phyloP scores from a whole-genome alignment of 2,329 filamentous ascomycete species.

The Onygena corvina region DNA sequence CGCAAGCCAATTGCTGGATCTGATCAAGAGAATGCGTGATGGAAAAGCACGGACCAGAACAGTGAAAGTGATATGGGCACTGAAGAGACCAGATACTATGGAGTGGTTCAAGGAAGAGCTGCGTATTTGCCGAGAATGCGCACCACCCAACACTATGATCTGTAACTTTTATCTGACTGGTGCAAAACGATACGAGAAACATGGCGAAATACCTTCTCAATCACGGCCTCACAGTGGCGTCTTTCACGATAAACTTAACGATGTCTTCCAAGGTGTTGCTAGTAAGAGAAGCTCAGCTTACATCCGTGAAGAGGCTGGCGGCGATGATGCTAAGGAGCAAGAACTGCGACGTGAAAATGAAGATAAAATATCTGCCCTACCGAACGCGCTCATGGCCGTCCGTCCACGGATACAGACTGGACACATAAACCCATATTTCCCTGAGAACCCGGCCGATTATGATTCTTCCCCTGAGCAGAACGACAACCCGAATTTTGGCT shows the following conservation, averaged over 20 bases:
- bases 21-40: conserved; percentile 95
- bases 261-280: conserved; percentile 74
- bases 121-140: conserved; percentile 77
- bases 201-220: conserved; percentile 33
- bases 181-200: conserved; percentile 44
- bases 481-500: conserved; percentile 56
- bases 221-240: conserved; percentile 55
- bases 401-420: conserved; percentile 13
- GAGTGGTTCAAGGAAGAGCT: conserved; percentile 97
- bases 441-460: conserved; percentile 15
- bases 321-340: conserved; percentile 61
- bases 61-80: conserved; percentile 84
- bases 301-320: conserved; percentile 65
- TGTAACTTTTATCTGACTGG: conserved; percentile 93
- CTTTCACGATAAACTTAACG: conserved; percentile 77
- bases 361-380: conserved; percentile 71
- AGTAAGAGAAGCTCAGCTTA: conserved; percentile 75
- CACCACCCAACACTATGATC: conserved; percentile 74
- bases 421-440: conserved; percentile 14
- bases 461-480: conserved; percentile 8
- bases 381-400: conserved; percentile 37
- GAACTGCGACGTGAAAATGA: conserved; percentile 72
- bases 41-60: conserved; percentile 85
- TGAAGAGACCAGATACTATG: conserved; percentile 84
- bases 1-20: conserved; percentile 76